A percentile compares a stretch with the other conserved stretches of the same genome.
phyloP scores from a whole-genome alignment of 345 rosid genomes.

The Cardamine chenopodiifolia region DNA sequence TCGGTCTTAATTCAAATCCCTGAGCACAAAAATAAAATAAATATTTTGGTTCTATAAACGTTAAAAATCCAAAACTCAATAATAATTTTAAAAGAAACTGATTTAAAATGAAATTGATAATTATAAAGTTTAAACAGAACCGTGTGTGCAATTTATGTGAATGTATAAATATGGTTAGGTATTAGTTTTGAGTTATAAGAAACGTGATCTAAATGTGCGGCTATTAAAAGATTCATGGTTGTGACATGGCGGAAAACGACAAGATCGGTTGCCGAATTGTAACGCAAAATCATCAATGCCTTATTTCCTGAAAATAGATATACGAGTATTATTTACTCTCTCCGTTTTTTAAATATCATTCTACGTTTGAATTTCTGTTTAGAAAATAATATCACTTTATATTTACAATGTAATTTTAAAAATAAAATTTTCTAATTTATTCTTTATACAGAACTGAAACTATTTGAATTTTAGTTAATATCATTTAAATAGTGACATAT shows the following conservation, averaged over 20 bases:
- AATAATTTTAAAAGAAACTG: too few species aligned
- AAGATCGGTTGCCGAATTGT: conserved; percentile 42
- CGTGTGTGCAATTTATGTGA: background rate
- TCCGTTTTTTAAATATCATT: too few species aligned
- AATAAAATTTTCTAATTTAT: too few species aligned
- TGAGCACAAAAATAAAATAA: background rate
- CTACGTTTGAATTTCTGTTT: too few species aligned
- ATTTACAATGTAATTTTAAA: too few species aligned
- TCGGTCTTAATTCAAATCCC: background rate
- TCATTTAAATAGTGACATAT: too few species aligned
- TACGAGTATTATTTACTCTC: background rate
- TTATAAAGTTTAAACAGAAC: background rate
- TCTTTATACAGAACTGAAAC: too few species aligned
- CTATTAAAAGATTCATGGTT: background rate
- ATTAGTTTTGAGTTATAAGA: conserved; percentile 19
- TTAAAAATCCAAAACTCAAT: background rate
- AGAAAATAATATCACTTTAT: too few species aligned
- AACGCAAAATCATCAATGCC: conserved; percentile 39
- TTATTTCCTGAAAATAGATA: conserved; percentile 23
- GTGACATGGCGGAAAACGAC: conserved; percentile 42
- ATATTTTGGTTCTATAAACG: background rate
- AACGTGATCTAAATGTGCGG: conserved; percentile 36
- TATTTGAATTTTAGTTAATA: too few species aligned
- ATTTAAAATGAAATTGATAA: background rate
- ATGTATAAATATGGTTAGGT: conserved; percentile 33